Evolutionary conservation across 805 yeast genomes (phyloP).

Genomic region (Blastobotrys attinorum): DNA sequence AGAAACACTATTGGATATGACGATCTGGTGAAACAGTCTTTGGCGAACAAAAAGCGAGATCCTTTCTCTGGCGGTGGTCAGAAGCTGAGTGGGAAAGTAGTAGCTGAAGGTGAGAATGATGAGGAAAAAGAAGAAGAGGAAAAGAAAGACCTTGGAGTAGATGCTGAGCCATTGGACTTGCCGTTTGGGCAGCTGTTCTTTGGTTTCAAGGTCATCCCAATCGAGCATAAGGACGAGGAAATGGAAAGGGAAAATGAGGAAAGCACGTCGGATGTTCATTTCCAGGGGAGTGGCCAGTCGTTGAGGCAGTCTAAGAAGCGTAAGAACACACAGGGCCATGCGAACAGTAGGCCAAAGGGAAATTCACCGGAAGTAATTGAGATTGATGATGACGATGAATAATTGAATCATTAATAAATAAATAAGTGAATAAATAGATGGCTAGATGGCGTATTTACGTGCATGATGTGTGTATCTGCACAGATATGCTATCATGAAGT

Average conservation of each 20-base stretch:
- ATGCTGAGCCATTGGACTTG: conserved; percentile 56
- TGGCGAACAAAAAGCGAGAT: conserved; percentile 10
- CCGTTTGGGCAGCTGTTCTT: conserved; percentile 87
- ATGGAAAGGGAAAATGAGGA: conserved; percentile 27
- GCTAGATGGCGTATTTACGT: too few species aligned
- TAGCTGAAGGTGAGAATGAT: background rate
- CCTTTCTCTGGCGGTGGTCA: conserved; percentile 57
- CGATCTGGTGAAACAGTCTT: conserved; percentile 41
- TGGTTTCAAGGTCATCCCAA: conserved; percentile 71
- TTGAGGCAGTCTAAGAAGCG: conserved; percentile 65
- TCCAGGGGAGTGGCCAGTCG: conserved; percentile 66
- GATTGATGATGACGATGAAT: conserved; percentile 45
- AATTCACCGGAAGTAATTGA: conserved; percentile 69
- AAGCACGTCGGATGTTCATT: conserved; percentile 27
- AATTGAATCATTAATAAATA: background rate
- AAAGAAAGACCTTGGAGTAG: conserved; percentile 31
- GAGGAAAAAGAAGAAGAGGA: conserved; percentile 3
- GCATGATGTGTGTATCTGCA: too few species aligned
- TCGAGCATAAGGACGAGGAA: conserved; percentile 33
- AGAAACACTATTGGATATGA: conserved; percentile 64
- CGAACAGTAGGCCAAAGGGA: conserved; percentile 37
- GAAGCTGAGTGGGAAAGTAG: conserved; percentile 46
- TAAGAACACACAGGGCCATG: conserved; percentile 37
- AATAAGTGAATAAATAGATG: too few species aligned
- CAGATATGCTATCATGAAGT: too few species aligned